Percentiles rank a stretch among this genome's conserved stretches.
Conservation (phyloP, 495 filamentous ascomycete species). For the Filosporella fistucella region DNA sequence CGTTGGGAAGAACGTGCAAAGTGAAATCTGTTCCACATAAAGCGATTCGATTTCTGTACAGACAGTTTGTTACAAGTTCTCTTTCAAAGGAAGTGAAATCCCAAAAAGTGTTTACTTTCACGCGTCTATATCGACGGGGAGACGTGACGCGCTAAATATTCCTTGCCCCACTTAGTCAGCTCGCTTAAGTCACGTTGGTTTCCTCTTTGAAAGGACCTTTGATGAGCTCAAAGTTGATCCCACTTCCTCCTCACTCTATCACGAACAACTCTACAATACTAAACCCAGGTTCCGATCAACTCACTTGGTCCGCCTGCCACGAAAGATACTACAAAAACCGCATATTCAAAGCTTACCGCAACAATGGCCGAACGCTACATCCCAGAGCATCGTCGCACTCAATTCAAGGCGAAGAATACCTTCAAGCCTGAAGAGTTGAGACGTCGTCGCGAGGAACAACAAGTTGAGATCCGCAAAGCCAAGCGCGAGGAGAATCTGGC, state of each 20-base stretch:
- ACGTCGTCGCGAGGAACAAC: slow-evolving; percentile 96
- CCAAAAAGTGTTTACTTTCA: slow-evolving; percentile 28
- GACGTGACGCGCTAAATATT: slow-evolving; percentile 13
- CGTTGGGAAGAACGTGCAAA: too few species aligned
- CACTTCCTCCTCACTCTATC: slow-evolving; percentile 21
- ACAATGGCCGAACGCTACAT: slow-evolving; percentile 98
- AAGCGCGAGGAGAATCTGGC: slow-evolving; percentile 98
- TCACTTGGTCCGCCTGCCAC: not conserved
- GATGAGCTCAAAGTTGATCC: slow-evolving; percentile 35
- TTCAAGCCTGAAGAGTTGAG: slow-evolving; percentile 99
- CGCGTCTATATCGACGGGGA: not conserved
- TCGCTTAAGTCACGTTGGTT: slow-evolving; percentile 27
- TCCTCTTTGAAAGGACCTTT: slow-evolving; percentile 29
- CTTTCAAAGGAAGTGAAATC: too few species aligned
- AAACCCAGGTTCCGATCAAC: slow-evolving; percentile 8
- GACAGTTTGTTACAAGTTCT: too few species aligned
- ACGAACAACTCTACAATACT: slow-evolving; percentile 11
- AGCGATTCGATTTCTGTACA: too few species aligned
- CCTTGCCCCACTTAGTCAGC: slow-evolving; percentile 8
- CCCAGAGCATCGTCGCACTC: slow-evolving; percentile 96
- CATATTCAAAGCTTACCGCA: slow-evolving; percentile 30
- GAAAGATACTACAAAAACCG: not conserved
- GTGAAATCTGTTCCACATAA: too few species aligned
- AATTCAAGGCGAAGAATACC: slow-evolving; percentile 97
- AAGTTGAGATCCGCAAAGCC: slow-evolving; percentile 96